A percentile compares a stretch with the other conserved stretches of the same genome.
Conservation (phyloP, 2,329 filamentous ascomycete species). For the Aspergillus sergii region DNA sequence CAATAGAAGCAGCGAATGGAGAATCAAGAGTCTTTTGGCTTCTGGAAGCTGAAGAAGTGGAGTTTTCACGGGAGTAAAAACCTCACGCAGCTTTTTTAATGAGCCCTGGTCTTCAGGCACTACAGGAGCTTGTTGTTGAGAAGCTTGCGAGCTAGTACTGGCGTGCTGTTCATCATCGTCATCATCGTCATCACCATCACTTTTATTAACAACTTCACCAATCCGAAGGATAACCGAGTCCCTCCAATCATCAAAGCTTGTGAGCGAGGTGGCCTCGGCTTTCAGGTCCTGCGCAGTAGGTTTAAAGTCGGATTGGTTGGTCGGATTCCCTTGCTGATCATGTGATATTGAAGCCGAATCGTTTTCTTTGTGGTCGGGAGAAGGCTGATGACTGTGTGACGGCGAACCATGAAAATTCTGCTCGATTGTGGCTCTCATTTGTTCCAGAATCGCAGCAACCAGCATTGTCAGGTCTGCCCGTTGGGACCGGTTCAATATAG, state of each 20-base stretch:
- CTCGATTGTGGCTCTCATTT: constrained; percentile 43
- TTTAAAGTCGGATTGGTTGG: constrained; percentile 11
- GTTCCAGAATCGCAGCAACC: constrained; percentile 41
- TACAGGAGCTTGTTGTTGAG: constrained; percentile 24
- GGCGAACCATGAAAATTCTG: constrained; percentile 39
- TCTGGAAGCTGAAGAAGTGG: constrained; percentile 49
- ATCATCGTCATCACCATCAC: constrained; percentile 41
- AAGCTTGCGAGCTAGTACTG: constrained; percentile 27
- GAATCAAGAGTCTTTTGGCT: constrained; percentile 61
- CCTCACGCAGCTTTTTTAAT: constrained; percentile 31
- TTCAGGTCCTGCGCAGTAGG: constrained; percentile 49
- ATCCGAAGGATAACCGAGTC: constrained; percentile 69
- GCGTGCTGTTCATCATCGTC: constrained; percentile 42
- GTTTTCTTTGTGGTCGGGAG: constrained; percentile 26
- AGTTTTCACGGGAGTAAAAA: constrained; percentile 64
- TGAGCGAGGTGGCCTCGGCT: constrained; percentile 63
- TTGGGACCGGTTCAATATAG: constrained; percentile 45
- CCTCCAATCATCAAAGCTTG: constrained; percentile 81
- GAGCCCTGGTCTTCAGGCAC: constrained; percentile 28
- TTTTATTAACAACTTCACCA: constrained; percentile 65
- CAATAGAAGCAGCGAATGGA: constrained; percentile 73
- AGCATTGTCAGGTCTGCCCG: constrained; percentile 47
- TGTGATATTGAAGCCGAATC: constrained; percentile 7
- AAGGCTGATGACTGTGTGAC: constrained; percentile 4
- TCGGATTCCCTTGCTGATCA: not conserved